phyloP scores from a whole-genome alignment of 768 basidiomycete species.

The Neoboletus subvelutipes region DNA sequence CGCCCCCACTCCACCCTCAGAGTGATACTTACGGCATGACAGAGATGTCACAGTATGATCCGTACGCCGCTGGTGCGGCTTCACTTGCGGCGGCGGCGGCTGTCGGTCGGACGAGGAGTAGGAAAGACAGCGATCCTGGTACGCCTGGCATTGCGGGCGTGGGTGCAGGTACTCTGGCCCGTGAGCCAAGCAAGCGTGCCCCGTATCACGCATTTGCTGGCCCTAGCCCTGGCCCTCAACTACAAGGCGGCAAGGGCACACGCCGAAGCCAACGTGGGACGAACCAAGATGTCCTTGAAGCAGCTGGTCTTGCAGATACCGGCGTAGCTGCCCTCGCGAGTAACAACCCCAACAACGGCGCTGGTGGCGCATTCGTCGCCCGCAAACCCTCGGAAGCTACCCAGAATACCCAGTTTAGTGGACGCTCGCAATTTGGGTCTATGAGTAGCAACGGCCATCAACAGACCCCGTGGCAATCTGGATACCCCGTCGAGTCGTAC shows the following conservation, averaged over 20 bases:
- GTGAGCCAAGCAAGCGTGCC: conserved; percentile 28
- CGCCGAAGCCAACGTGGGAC: conserved; percentile 21
- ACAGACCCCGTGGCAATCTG: conserved; percentile 22
- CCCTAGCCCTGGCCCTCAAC: conserved; percentile 26
- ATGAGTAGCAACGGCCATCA: conserved; percentile 16
- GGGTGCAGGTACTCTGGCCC: conserved; percentile 33
- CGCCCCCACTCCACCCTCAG: conserved; percentile 41
- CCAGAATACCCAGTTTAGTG: conserved; percentile 26
- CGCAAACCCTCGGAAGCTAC: conserved; percentile 29
- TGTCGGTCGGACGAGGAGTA: conserved; percentile 21
- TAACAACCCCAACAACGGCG: background rate
- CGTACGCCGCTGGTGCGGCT: conserved; percentile 30
- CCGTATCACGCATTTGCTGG: conserved; percentile 43
- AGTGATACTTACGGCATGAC: conserved; percentile 52
- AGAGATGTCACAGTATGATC: conserved; percentile 43
- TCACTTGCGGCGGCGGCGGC: conserved; percentile 24
- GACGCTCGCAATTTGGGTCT: conserved; percentile 25
- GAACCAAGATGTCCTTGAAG: conserved; percentile 29
- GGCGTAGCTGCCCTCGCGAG: background rate
- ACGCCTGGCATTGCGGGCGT: conserved; percentile 42
- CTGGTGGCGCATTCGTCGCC: conserved; percentile 9
- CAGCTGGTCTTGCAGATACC: conserved; percentile 22
- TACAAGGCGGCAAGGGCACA: conserved; percentile 11
- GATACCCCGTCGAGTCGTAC: conserved; percentile 25
- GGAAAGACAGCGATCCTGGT: conserved; percentile 34